Evolutionary conservation across 495 filamentous ascomycete species (phyloP), one percentile per base, ranked within the genome.

Genomic region (Penicillium malachiteum): DNA sequence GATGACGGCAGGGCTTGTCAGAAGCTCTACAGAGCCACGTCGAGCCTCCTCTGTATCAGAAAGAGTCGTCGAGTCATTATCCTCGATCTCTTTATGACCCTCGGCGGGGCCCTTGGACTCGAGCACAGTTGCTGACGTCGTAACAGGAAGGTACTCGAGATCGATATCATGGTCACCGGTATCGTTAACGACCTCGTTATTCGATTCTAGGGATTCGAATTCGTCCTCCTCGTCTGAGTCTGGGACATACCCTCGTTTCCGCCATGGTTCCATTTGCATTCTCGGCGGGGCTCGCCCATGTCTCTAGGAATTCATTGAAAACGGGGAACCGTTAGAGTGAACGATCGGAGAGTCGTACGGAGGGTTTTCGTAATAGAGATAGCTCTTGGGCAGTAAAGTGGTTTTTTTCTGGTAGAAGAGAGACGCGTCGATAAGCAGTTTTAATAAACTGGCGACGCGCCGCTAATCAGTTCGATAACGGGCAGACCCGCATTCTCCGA

Each of bases 181-280:
- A 52, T 26, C 42, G 30, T 54, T 59, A 21, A 17, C 21, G 30
- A 32, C 59, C 41, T 42, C 48, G 18, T 62, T 65, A 47, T 52
- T 56, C n/a, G 59, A 14, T 7, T 71, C 63, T 50, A 72, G 66
- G 38, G 66, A 71, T 16, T 76, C 72, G 45, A 75, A 68, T 43
- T 74, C 79, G 38, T 86, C 83, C 47, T 84, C 81, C 34, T 79
- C 78, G 57, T 86, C 83, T 31, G 83, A 86, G 62, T 84, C 81
- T 54, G 81, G 79, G 58, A 86, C 83, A 74, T 77, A 86, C 50
- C 83, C 82, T 69, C 76, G 75, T 69, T 78, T 74, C 67, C 77
- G 77, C 83, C 83, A 86, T 76, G 76, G 78, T 77, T 81, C 75
- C 82, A 84, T 85, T 71, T 75, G 73, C 68, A 64, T 68, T 51